A percentile compares a stretch with the other conserved stretches of the same genome.
These are phyloP conservation scores for Candida peoriensis DNA, from an alignment of 805 yeast species.

Conservation along the genomic window DNA sequence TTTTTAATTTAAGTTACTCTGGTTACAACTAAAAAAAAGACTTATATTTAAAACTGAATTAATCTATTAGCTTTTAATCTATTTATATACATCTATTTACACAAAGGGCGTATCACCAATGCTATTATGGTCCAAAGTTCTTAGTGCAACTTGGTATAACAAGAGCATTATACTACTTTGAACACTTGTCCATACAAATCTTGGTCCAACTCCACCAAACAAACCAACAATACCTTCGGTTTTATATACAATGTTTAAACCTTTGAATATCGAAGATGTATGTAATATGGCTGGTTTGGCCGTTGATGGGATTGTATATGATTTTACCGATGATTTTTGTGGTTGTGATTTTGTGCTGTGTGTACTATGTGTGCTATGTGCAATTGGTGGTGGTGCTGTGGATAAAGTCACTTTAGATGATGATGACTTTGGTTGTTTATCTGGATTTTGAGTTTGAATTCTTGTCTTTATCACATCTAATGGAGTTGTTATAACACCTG, in stretches of 20 bases:
- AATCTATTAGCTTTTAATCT: too few relatives aligned
- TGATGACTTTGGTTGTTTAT: slow-evolving; percentile 2
- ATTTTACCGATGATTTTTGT: slow-evolving; percentile 20
- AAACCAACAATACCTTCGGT: slow-evolving; percentile 76
- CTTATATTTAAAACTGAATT: too few relatives aligned
- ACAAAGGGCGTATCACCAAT: slow-evolving; percentile 2
- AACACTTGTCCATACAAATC: slow-evolving; percentile 93
- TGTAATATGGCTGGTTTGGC: slow-evolving; percentile 20
- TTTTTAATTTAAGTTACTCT: too few relatives aligned
- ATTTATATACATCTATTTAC: too few relatives aligned
- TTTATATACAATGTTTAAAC: slow-evolving; percentile 51
- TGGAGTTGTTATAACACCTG: slow-evolving; percentile 87
- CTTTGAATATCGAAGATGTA: slow-evolving; percentile 44
- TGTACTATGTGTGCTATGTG: slow-evolving; percentile 14
- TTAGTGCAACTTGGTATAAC: slow-evolving; percentile 74
- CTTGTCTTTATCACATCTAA: slow-evolving; percentile 89
- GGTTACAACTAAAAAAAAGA: too few relatives aligned
- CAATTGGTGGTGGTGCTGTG: too few relatives aligned
- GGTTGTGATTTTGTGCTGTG: slow-evolving; percentile 2
- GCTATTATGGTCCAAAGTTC: slow-evolving; percentile 29
- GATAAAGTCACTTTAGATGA: slow-evolving; percentile 12
- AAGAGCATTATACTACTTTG: slow-evolving; percentile 93
- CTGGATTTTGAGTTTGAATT: slow-evolving; percentile 77
- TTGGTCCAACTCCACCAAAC: slow-evolving; percentile 94
- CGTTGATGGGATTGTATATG: slow-evolving; percentile 22